Conservation (phyloP, 345 rosid genomes). For the Firmiana major region DNA sequence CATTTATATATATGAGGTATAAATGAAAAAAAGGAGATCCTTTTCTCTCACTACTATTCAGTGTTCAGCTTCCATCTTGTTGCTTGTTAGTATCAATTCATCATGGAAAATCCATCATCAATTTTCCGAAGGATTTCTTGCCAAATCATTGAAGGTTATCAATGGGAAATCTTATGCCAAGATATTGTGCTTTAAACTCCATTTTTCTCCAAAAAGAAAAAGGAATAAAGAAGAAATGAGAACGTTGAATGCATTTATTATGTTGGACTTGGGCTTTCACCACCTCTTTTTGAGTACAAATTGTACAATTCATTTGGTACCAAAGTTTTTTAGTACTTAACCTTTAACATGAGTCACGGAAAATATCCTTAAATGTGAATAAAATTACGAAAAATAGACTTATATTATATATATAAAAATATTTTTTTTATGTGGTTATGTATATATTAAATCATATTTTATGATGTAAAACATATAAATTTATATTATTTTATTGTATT, state of each 20-base stretch:
- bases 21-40: conserved; percentile 24
- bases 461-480: too few species aligned
- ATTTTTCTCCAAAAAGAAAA: not conserved
- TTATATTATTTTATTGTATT: too few species aligned
- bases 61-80: not conserved
- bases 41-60: conserved; percentile 6
- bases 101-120: not conserved
- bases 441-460: too few species aligned
- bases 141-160: not conserved
- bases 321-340: too few species aligned
- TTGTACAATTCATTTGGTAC: too few species aligned
- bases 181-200: not conserved
- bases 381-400: too few species aligned
- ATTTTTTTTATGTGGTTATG: too few species aligned
- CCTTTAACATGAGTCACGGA: too few species aligned
- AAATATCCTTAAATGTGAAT: too few species aligned
- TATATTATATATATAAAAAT: too few species aligned
- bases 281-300: too few species aligned
- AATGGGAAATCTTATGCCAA: not conserved
- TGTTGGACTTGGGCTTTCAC: not conserved
- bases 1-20: conserved; percentile 17
- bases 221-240: not conserved
- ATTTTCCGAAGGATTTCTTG: not conserved
- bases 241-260: too few species aligned
- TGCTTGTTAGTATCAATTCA: not conserved